phyloP scores from a whole-genome alignment of 805 yeast genomes.

The Zygoascus biomembranicola region DNA sequence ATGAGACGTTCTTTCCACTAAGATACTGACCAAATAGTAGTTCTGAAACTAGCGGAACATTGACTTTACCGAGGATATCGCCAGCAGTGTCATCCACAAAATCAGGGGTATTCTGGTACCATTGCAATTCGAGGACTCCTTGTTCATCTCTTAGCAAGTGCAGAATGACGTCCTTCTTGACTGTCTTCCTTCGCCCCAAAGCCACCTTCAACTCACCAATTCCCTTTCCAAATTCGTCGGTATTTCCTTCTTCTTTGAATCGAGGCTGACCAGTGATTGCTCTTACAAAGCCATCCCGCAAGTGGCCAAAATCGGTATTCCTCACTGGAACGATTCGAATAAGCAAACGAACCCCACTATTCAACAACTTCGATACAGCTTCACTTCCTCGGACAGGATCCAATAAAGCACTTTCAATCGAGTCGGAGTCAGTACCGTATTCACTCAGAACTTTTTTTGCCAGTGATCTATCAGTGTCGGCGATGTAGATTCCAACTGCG shows the following conservation, averaged over 20 bases:
- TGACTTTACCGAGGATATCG: constrained; percentile 48
- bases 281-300: constrained; percentile 82
- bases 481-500: constrained; percentile 75
- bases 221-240: constrained; percentile 48
- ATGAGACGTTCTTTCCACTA: constrained; percentile 58
- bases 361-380: constrained; percentile 36
- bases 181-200: constrained; percentile 60
- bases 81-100: constrained; percentile 27
- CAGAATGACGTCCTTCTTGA: constrained; percentile 65
- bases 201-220: constrained; percentile 55
- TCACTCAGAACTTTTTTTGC: constrained; percentile 17
- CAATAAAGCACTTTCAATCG: constrained; percentile 18
- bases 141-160: constrained; percentile 43
- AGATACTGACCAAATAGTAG: constrained; percentile 70
- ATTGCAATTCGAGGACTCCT: constrained; percentile 41
- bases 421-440: constrained; percentile 6
- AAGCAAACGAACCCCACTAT: constrained; percentile 24
- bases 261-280: constrained; percentile 62
- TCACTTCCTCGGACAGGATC: constrained; percentile 46
- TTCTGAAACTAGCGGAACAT: constrained; percentile 53
- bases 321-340: constrained; percentile 77
- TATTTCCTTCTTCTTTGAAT: constrained; percentile 37
- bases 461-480: constrained; percentile 41
- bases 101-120: constrained; percentile 26
- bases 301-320: constrained; percentile 84